Evolutionary conservation across 768 basidiomycete species (phyloP).

Genomic region (Hericium rajendrae): DNA sequence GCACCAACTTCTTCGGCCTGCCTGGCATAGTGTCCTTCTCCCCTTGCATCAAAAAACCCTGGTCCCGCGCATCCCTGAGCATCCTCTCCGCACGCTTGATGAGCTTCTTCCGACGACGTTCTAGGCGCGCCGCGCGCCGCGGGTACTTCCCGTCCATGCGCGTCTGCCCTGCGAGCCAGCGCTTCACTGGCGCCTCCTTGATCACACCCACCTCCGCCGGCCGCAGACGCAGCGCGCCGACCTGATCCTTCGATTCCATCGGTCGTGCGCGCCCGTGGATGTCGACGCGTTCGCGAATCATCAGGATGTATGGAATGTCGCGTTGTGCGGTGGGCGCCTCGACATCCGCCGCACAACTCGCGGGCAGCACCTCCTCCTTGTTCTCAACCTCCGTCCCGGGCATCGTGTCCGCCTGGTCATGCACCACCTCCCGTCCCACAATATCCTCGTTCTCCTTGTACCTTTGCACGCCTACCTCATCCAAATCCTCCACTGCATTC

Average conservation of each 20-base stretch:
- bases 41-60: constrained; percentile 29
- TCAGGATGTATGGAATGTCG: constrained; percentile 23
- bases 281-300: constrained; percentile 72
- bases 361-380: neutral
- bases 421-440: neutral
- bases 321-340: neutral
- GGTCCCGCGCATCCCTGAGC: constrained; percentile 34
- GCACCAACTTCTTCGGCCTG: neutral
- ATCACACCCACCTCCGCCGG: constrained; percentile 56
- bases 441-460: neutral
- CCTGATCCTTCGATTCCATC: constrained; percentile 50
- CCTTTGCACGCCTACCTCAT: neutral
- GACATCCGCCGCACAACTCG: neutral
- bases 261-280: constrained; percentile 47
- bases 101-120: constrained; percentile 35
- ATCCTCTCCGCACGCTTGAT: constrained; percentile 35
- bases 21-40: neutral
- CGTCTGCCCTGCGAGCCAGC: constrained; percentile 56
- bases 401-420: neutral
- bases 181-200: constrained; percentile 59
- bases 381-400: neutral
- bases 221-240: constrained; percentile 44
- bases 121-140: constrained; percentile 29
- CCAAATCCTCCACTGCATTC: neutral
- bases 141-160: constrained; percentile 51